Evolutionary conservation across 2,329 filamentous ascomycete genomes (phyloP), one percentile per base, ranked within the genome.

Genomic region (Sclerotinia spermophila): DNA sequence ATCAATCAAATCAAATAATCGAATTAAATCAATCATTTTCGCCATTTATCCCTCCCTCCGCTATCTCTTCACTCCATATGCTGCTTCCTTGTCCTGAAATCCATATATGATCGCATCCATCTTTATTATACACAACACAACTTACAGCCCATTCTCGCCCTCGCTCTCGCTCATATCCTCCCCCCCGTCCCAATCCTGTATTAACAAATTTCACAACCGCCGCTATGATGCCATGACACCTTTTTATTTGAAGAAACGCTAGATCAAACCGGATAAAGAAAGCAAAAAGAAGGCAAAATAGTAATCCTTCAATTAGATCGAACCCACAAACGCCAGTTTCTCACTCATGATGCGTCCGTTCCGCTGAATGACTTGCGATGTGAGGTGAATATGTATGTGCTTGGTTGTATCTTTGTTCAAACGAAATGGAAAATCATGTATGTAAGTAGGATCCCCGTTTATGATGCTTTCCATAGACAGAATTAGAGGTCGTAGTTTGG

Each of bases 51-150:
- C n/a, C 55, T 33, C 21, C 59, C 7, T 21, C 59, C 40, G 2
- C 38, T 27, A 17, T 44, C 38, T 24, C 38, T 44, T 24, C 59
- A 61, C 48, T 53, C n/a, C 35, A 61, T 27, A 17, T 35, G 15
- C 35, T n/a, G 21, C 15, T 35, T 58, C 55, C 55, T 53, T 53
- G 48, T 53, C 48, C 48, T 27, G 27, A 53, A 61, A 42, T 44
- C 59, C 59, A 44, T 35, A 42, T 61, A 42, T 13, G 33, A 44
- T 44, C 24, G 24, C 59, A 61, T 42, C n/a, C 40, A 62, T 62
- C 35, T 24, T 24, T 62, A 65, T 74, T 38, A 21, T 59, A 59
- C 56, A 59, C 56, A 42, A 64, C n/a, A 33, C 3, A 3, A 59
- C 35, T 27, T 53, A 53, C n/a, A 53, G 8, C 48, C 48, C 10